phyloP scores from a whole-genome alignment of 768 basidiomycete species.

The Cystobasidiopsis lactophilus region DNA sequence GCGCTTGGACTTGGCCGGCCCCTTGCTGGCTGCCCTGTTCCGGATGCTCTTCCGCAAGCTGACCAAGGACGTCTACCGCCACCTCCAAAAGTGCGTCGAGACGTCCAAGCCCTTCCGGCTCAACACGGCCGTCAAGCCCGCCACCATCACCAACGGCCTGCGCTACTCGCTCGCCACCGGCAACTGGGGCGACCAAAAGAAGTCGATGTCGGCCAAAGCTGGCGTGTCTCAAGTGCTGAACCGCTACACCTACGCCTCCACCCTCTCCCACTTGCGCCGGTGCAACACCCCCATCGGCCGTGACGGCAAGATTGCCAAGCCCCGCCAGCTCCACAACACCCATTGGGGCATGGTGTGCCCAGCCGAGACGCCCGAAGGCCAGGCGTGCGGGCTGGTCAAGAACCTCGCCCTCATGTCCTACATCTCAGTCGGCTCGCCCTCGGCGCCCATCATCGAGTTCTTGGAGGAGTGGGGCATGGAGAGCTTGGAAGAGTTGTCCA shows the following conservation, averaged over 20 bases:
- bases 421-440: conserved; percentile 89
- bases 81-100: conserved; percentile 97
- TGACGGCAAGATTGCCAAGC: conserved; percentile 97
- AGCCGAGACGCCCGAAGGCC: conserved; percentile 97
- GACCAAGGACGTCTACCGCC: conserved; percentile 88
- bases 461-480: conserved; percentile 97
- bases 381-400: conserved; percentile 97
- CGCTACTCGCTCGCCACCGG: conserved; percentile 96
- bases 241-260: conserved; percentile 95
- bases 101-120: conserved; percentile 86
- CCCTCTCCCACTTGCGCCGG: conserved; percentile 87
- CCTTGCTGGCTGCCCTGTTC: conserved; percentile 86
- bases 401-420: conserved; percentile 93
- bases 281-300: conserved; percentile 95
- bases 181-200: conserved; percentile 99
- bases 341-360: conserved; percentile 99
- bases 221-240: conserved; percentile 98
- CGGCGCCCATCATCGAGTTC: conserved; percentile 91
- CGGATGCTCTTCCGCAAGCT: conserved; percentile 91
- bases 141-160: conserved; percentile 91
- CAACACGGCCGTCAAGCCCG: conserved; percentile 74
- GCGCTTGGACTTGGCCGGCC: conserved; percentile 84
- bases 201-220: conserved; percentile 90
- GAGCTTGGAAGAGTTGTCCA: conserved; percentile 77
- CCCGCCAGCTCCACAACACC: conserved; percentile 94